Base-by-base conservation (phyloP, 75 land plant genomes). In the Isoetes taiwanensis region DNA sequence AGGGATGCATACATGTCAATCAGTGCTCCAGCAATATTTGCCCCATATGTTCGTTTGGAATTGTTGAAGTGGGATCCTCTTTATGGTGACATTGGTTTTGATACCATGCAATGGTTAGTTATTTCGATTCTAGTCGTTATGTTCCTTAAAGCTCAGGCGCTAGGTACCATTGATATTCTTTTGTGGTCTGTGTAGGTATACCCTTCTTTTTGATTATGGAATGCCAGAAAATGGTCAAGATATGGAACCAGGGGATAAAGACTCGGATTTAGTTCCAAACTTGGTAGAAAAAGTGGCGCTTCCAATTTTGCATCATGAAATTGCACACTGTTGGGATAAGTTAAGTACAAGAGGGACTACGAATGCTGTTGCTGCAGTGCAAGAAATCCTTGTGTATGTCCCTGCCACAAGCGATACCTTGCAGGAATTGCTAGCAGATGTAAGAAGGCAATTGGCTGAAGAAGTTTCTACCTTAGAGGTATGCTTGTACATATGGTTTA, bases 11-110 rank as follows among this genome's bases (percentile, higher is more conserved):
- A 91, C 53, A 74, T 87, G 70, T 67, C 88, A 23, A 50, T 91
- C 31, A 91, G 98, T 76, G 74, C 67, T 19, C 89, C 95, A 26
- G 69, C 89, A 30, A 75, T 93, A 20, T 84, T 93, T 66, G 83
- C 98, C n/a, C 95, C 95, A 0, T 93, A 81, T 72, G 89, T 93
- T 48, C 80, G 98, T 19, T 56, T 93, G 64, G 98, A 93, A 64
- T 86, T 93, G 41, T 66, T 93, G 42, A 82, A 84, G 56, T 93
- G 98, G 98, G 98, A 93, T 58, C 98, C 98, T 2, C 83, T 93
- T 12, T 69, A 79, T 68, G 78, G 72, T 37, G 67, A 70, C 39
- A 63, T 58, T 8, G 95, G 86, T 37, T 84, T 93, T 52, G 43
- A 57, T 48, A 75, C 71, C 52, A 93, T 93, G 98, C 62, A 79